Base-by-base conservation (phyloP, 2,329 filamentous ascomycete species). In the Fusarium succisae region DNA sequence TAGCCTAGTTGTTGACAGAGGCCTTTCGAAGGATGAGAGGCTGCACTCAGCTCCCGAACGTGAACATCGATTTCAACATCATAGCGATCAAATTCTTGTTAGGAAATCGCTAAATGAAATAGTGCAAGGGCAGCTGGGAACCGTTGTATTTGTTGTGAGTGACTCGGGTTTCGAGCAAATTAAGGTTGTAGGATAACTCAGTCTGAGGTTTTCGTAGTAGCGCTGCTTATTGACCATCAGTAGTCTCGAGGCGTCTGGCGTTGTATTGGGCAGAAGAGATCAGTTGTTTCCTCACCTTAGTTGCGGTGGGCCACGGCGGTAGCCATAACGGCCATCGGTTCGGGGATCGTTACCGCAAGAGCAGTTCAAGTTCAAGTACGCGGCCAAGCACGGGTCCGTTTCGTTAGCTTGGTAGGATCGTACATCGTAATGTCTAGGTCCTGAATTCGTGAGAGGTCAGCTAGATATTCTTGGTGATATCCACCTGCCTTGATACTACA, bases 71-170 rank as follows among this genome's bases (percentile, higher is more conserved):
- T 15, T 32, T 18, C 28, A n/a, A n/a, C 14, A 32, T 5, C 20
- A 22, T 11, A 24, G 10, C 4, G 12, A 44, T 18, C 15, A 6
- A 24, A 12, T 12, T 3, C 3, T 18, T 44, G 10, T 12, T 3
- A 7, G 41, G 10, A 47, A 14, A 20, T 9, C 24, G 8, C 8
- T 4, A 18, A 12, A 8, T 26, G 5, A 45, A 26, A 45, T 11
- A 12, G 1, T 2, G 12, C 1, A 18, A 8, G 15, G 24, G 8
- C 13, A 30, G 5, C 28, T 22, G 14, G 4, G 12, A 12, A 4
- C 4, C 20, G 20, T 5, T 48, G 2, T 32, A 14, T 8, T 2
- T 30, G 7, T 2, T 3, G 15, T n/a, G 15, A 13, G 15, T 20
- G 9, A 24, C 6, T 35, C 4, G n/a, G n/a, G 3, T 5, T 20